A percentile compares a stretch with the other conserved stretches of the same genome.
phyloP scores from a whole-genome alignment of 306 rosid species.

The Acacia crassicarpa region DNA sequence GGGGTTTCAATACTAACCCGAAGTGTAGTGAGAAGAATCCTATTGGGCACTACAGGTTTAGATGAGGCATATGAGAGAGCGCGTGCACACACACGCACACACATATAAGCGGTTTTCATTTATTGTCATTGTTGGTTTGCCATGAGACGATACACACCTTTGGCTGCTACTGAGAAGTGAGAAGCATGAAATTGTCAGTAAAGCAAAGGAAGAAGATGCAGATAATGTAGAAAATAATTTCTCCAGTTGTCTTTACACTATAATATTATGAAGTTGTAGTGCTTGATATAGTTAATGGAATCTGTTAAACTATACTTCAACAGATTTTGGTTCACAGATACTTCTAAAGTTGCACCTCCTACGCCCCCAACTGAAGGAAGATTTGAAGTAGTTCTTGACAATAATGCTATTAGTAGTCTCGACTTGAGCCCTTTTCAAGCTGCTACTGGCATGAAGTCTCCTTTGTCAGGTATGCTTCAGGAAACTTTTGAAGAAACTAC shows the following conservation, averaged over 20 bases:
- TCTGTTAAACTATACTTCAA: slow-evolving; percentile 37
- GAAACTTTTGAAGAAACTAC: background rate
- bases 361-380: slow-evolving; percentile 88
- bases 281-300: slow-evolving; percentile 35
- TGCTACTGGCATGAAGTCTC: slow-evolving; percentile 73
- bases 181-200: background rate
- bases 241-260: slow-evolving; percentile 3
- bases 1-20: background rate
- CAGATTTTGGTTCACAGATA: slow-evolving; percentile 53
- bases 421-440: slow-evolving; percentile 76
- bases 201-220: background rate
- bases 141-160: background rate
- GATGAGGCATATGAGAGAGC: too few species aligned
- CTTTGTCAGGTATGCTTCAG: slow-evolving; percentile 56
- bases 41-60: background rate
- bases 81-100: too few species aligned
- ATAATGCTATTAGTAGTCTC: slow-evolving; percentile 54
- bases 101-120: background rate
- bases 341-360: slow-evolving; percentile 62
- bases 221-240: background rate
- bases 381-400: slow-evolving; percentile 65
- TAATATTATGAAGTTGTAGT: slow-evolving; percentile 10
- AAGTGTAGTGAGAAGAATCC: background rate
- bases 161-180: background rate
- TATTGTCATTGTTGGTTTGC: background rate